phyloP scores from a whole-genome alignment of 805 yeast species.

The Candida schatavii region DNA sequence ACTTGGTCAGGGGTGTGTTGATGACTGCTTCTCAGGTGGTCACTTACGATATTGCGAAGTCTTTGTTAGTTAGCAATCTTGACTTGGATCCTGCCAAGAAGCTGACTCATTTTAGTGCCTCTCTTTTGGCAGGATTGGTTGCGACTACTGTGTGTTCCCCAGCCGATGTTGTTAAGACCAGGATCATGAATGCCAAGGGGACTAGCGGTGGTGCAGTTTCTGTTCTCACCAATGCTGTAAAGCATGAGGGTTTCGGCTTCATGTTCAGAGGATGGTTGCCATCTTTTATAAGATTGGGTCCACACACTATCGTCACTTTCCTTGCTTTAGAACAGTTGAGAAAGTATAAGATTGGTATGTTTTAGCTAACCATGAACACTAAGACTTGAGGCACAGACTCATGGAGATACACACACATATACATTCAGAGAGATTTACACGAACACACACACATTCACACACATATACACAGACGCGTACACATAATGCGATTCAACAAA shows the following conservation, averaged over 20 bases:
- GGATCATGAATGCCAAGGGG: slow-evolving; percentile 72
- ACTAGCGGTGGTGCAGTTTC: slow-evolving; percentile 44
- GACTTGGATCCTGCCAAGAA: slow-evolving; percentile 57
- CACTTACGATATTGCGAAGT: slow-evolving; percentile 75
- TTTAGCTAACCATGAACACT: not conserved
- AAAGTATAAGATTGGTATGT: slow-evolving; percentile 50
- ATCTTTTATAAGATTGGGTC: slow-evolving; percentile 81
- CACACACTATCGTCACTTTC: slow-evolving; percentile 71
- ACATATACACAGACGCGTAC: not conserved
- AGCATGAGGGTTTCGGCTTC: slow-evolving; percentile 70
- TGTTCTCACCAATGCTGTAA: slow-evolving; percentile 55
- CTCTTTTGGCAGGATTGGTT: slow-evolving; percentile 77
- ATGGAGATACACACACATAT: no score
- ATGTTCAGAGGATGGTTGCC: slow-evolving; percentile 93
- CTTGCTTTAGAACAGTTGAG: slow-evolving; percentile 66
- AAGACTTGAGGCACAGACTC: not conserved
- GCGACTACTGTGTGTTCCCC: slow-evolving; percentile 94
- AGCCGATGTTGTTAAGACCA: slow-evolving; percentile 85
- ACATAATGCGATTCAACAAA: no score
- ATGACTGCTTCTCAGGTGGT: slow-evolving; percentile 94
- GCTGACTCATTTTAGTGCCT: slow-evolving; percentile 74
- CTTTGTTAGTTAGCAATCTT: slow-evolving; percentile 48
- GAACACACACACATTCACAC: no score
- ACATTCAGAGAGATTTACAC: no score
- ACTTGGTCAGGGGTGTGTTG: slow-evolving; percentile 73